Evolutionary conservation across 2,329 filamentous ascomycete genomes (phyloP).

Genomic region (Diaporthe capsici): DNA sequence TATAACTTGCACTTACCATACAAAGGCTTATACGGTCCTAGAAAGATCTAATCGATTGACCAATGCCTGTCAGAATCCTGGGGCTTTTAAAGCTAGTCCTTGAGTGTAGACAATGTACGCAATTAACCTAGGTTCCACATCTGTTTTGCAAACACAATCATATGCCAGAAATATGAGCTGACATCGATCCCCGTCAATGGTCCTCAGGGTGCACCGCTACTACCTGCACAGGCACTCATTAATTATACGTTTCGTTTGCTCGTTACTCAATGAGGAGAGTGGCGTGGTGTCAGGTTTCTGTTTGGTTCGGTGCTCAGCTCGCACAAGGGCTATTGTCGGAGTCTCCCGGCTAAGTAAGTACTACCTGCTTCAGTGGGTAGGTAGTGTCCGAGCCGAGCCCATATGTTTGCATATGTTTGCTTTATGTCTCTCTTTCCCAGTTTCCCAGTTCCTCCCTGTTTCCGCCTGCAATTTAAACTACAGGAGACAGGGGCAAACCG

Average conservation of each 20-base stretch:
- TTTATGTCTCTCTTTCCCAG: not conserved
- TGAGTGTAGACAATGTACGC: not conserved
- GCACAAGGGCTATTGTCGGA: not conserved
- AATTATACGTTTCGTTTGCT: not conserved
- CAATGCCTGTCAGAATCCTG: not conserved
- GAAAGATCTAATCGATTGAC: not conserved
- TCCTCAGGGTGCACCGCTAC: not conserved
- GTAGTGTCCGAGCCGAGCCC: constrained; percentile 3
- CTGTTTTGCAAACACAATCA: not conserved
- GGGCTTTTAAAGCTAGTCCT: not conserved
- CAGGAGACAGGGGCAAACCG: not conserved
- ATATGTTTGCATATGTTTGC: not conserved
- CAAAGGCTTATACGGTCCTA: not conserved
- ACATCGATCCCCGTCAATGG: not conserved
- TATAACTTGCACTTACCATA: not conserved
- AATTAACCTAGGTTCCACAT: not conserved
- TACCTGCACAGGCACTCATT: not conserved
- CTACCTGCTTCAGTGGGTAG: constrained; percentile 18
- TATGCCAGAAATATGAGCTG: not conserved
- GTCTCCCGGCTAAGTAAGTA: not conserved
- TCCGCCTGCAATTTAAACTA: not conserved
- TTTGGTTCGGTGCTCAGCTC: not conserved
- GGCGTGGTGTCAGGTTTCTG: not conserved
- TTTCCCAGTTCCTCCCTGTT: not conserved
- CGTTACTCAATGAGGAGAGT: not conserved